phyloP scores from a whole-genome alignment of 768 basidiomycete species.

The Lactifluus piperatus region DNA sequence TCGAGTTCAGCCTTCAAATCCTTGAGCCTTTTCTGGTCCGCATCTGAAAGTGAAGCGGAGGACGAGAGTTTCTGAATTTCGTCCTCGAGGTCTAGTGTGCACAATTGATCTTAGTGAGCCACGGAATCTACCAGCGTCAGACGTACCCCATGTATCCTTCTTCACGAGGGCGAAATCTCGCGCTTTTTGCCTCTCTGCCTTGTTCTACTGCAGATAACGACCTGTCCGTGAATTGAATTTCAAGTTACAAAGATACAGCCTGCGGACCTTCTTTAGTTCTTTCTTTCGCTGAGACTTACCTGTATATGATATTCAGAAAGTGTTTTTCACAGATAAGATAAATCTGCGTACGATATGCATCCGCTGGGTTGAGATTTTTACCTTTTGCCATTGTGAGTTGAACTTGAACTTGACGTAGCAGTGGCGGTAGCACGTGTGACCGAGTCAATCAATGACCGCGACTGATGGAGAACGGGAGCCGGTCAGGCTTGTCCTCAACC shows the following conservation, averaged over 20 bases:
- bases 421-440: neutral
- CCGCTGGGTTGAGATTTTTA: constrained; percentile 88
- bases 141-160: constrained; percentile 79
- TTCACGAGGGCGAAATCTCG: constrained; percentile 90
- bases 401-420: neutral
- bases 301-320: constrained; percentile 27
- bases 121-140: neutral
- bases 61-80: constrained; percentile 65
- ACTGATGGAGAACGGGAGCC: neutral
- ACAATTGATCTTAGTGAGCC: neutral
- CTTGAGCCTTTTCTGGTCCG: constrained; percentile 59
- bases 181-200: constrained; percentile 68
- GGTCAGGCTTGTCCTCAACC: constrained; percentile 13
- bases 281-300: constrained; percentile 92
- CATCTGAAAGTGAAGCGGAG: constrained; percentile 31
- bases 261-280: constrained; percentile 84
- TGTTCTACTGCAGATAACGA: constrained; percentile 66
- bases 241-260: neutral
- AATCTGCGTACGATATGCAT: constrained; percentile 69
- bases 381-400: constrained; percentile 66
- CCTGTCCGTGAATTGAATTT: neutral
- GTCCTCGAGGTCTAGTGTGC: constrained; percentile 60
- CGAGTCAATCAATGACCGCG: constrained; percentile 22
- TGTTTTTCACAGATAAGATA: neutral
- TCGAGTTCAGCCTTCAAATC: constrained; percentile 71